Percentiles rank a stretch among this genome's conserved stretches.
Evolutionary conservation across 768 basidiomycete species (phyloP).

Genomic region (Auriscalpium orientale): DNA sequence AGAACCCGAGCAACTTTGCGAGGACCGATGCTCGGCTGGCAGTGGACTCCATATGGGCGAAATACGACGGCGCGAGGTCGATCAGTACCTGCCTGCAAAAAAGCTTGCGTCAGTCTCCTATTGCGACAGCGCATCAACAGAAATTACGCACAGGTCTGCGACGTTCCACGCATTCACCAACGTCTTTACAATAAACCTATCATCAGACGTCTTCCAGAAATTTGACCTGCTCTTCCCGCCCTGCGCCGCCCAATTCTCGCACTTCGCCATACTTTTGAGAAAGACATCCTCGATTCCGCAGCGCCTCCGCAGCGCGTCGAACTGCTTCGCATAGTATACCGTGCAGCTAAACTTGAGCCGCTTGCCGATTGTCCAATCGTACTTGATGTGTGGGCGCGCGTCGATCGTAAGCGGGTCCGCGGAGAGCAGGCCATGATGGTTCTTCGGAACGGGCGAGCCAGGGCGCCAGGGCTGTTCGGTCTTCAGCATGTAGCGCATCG

Average conservation of each 20-base stretch:
- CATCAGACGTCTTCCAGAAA: constrained; percentile 78
- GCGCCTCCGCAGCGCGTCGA: constrained; percentile 54
- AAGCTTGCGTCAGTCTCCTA: not conserved
- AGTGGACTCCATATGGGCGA: constrained; percentile 68
- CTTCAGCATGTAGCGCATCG: constrained; percentile 52
- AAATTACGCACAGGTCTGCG: constrained; percentile 58
- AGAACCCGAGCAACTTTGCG: constrained; percentile 77
- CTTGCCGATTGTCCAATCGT: constrained; percentile 73
- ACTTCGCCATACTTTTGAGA: constrained; percentile 50
- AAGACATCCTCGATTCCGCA: constrained; percentile 60
- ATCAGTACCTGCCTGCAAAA: constrained; percentile 61
- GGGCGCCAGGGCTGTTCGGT: constrained; percentile 26
- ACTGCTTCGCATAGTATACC: constrained; percentile 77
- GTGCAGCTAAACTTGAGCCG: constrained; percentile 72
- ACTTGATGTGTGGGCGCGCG: constrained; percentile 75
- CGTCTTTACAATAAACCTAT: constrained; percentile 78
- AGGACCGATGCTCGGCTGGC: constrained; percentile 59
- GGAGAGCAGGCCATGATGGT: constrained; percentile 44
- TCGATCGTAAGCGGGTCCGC: constrained; percentile 39
- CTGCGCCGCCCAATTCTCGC: constrained; percentile 63
- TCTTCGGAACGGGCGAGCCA: constrained; percentile 25
- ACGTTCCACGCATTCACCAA: constrained; percentile 84
- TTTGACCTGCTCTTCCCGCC: constrained; percentile 77
- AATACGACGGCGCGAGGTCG: constrained; percentile 72
- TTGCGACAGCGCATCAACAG: too few relatives aligned